These are phyloP conservation scores for Amanita molliuscula DNA, from an alignment of 768 basidiomycete species.

Conservation along the genomic window DNA sequence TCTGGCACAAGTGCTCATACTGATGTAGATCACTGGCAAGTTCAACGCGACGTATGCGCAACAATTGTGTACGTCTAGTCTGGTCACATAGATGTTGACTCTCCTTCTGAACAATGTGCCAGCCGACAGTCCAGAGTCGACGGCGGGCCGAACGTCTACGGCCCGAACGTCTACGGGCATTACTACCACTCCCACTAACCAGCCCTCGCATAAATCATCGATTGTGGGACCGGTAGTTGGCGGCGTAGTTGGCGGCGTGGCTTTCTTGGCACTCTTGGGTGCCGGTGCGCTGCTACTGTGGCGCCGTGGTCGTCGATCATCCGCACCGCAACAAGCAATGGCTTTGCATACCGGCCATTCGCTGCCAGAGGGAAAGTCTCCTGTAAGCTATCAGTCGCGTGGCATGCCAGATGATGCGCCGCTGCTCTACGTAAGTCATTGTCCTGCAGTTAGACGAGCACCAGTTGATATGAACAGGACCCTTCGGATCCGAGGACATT, in stretches of 20 bases:
- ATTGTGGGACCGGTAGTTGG: slow-evolving; percentile 49
- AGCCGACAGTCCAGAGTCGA: slow-evolving; percentile 26
- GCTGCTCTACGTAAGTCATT: not conserved
- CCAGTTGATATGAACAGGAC: slow-evolving; percentile 7
- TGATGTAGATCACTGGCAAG: slow-evolving; percentile 15
- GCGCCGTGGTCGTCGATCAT: slow-evolving; percentile 7
- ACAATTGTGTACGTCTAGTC: slow-evolving; percentile 14
- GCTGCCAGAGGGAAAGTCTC: not conserved
- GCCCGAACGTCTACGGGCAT: slow-evolving; percentile 4
- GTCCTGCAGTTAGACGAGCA: not conserved
- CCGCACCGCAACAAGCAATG: not conserved
- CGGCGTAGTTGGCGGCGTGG: slow-evolving; percentile 49
- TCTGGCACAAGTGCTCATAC: not conserved
- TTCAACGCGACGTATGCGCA: slow-evolving; percentile 25
- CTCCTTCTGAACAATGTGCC: not conserved
- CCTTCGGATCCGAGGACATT: slow-evolving; percentile 14
- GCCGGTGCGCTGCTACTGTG: slow-evolving; percentile 22
- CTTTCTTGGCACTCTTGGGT: slow-evolving; percentile 32
- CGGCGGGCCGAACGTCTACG: slow-evolving; percentile 17
- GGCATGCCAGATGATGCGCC: not conserved
- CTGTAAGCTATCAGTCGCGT: not conserved
- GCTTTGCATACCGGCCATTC: not conserved
- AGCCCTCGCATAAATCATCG: slow-evolving; percentile 12
- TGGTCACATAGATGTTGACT: not conserved
- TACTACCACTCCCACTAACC: not conserved